Base-by-base conservation (phyloP, 2,329 filamentous ascomycete species). In the Cladophialophora psammophila region DNA sequence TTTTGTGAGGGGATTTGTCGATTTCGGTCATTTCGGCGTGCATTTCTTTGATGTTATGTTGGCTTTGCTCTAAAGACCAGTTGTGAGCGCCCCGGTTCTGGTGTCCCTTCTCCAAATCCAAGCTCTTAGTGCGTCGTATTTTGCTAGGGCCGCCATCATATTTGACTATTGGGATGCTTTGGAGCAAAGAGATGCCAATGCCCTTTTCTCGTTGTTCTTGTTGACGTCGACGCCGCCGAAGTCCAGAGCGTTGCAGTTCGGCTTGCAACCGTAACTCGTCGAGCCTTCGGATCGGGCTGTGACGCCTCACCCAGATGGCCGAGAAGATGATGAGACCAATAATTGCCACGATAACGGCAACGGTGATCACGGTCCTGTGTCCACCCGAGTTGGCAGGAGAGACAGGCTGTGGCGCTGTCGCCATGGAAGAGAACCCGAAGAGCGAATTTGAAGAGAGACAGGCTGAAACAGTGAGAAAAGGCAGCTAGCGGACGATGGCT, bases 331-430 rank as follows among this genome's bases (percentile, higher is more conserved):
- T 42, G 15, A 57, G 12, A 32, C 48, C 53, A 13, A 65, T 2
- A 31, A 61, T 56, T 4, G 38, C 63, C 6, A 65, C 9, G 3
- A 65, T n/a, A 15, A 58, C 63, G 15, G 50, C 18, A 13, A 65
- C 40, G 8, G 63, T 61, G 38, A 65, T 55, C 12, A 61, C 31
- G 10, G 58, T 61, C 34, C 63, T 56, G 38, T 55, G 40, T 32
- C 20, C 48, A 35, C 40, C 15, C 12, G 56, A 53, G 38, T 26
- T 34, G 57, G 36, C 40, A 38, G 48, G 26, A 18, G 57, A 20
- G 34, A 9, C 34, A 18, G 31, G 36, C n/a, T 38, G 50, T 13
- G 63, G 58, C 15, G 50, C 57, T 12, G 63, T 61, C 9, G 57
- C 57, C 63, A 65, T 65, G 31, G 36, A 36, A 52, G 48, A 52